Base-by-base conservation (phyloP, 169 alveolate genomes). In the Condylostoma magnum region DNA sequence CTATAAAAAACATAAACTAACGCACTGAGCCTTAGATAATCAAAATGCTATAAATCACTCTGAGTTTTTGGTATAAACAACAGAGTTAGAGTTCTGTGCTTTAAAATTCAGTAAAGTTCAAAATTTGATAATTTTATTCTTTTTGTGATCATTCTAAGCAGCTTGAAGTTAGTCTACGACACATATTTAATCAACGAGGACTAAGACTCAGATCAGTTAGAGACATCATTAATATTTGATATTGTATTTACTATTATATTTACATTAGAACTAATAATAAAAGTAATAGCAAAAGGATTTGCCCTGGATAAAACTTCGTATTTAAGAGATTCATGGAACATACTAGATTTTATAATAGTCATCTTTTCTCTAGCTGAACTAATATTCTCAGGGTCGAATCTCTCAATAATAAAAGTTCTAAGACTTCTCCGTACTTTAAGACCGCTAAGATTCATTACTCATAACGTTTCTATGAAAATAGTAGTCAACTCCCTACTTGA, bases 291-390 rank as follows among this genome's bases (percentile, higher is more conserved):
- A 2, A 58, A 60, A 58, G 97, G 97, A 47, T 79, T 93, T 31
- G 54, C 86, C 3, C 30, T 78, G 27, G 94, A 90, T 65, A 83
- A 86, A 65, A 82, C 85, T n/a, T 69, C 92, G n/a, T 93, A 90
- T 81, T 69, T 93, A 34, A 69, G 92, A 48, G 95, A 90, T 54
- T 76, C 79, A 34, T 93, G 97, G 96, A 87, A 88, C 66, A 44
- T 73, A 58, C 75, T 90, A 25, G 97, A 93, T 86, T 90, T 88
- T 73, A 66, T 89, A 69, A 90, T 93, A 15, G 94, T 90, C 15
- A 43, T 77, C 20, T 76, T 91, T 22, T 80, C 93, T 6, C 28
- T 93, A 3, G 68, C 87, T 46, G 97, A 93, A 72, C 56, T 89
- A 30, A n/a, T 66, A 3, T 71, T 90, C 20, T 58, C 65, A n/a